Percentiles rank a stretch among this genome's conserved stretches.
These are phyloP conservation scores for Oidiodendron maius DNA, from an alignment of 495 filamentous ascomycete species.

Conservation along the genomic window DNA sequence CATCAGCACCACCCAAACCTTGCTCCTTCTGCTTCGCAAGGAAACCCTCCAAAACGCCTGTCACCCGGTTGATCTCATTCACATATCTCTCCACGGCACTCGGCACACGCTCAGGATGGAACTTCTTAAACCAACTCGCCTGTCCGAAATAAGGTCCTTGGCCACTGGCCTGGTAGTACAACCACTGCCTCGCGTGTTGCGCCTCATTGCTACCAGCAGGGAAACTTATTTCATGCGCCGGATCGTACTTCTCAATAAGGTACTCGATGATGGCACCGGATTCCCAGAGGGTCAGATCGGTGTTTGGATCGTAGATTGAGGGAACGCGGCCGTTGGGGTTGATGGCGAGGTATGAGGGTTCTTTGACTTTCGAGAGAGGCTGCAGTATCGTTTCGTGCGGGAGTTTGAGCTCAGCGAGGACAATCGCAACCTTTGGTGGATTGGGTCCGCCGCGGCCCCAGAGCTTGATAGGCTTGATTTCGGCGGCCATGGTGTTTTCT, in stretches of 20 bases:
- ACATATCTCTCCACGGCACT: conserved; percentile 53
- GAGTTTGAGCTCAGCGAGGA: conserved; percentile 59
- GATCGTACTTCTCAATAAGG: conserved; percentile 66
- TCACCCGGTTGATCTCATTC: conserved; percentile 54
- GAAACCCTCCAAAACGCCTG: conserved; percentile 55
- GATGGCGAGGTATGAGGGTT: conserved; percentile 42
- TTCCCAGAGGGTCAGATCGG: conserved; percentile 39
- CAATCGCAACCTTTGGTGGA: conserved; percentile 58
- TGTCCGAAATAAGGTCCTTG: conserved; percentile 68
- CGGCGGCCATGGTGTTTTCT: too few relatives aligned
- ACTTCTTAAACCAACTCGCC: conserved; percentile 46
- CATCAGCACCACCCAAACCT: too few relatives aligned
- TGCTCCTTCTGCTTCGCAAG: too few relatives aligned
- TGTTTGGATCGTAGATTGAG: conserved; percentile 21
- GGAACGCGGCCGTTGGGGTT: conserved; percentile 73
- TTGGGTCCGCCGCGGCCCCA: too few relatives aligned
- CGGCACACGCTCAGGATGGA: conserved; percentile 50
- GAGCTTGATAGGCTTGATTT: too few relatives aligned
- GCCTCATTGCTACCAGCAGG: conserved; percentile 30
- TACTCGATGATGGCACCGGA: conserved; percentile 71
- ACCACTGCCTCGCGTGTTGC: conserved; percentile 54
- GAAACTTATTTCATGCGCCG: conserved; percentile 52
- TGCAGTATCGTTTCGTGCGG: conserved; percentile 43
- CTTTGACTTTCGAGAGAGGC: conserved; percentile 47
- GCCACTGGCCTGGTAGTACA: conserved; percentile 41